Percentiles rank a stretch among this genome's conserved stretches.
Conservation (phyloP, 331 rosid genomes). For the Quercus phellos region DNA sequence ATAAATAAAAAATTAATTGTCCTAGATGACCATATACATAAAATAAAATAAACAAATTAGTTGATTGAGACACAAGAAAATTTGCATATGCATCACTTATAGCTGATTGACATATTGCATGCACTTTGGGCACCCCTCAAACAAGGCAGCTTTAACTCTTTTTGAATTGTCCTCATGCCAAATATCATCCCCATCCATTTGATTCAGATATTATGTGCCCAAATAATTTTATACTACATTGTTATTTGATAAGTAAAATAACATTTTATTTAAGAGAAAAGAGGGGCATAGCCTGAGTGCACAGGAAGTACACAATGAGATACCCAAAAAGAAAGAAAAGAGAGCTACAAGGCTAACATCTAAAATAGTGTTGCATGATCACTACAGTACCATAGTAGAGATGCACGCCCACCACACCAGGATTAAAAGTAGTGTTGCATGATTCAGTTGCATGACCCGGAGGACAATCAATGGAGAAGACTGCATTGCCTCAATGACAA, state of each 20-base stretch:
- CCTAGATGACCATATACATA: not conserved
- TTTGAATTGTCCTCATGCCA: not conserved
- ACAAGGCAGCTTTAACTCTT: not conserved
- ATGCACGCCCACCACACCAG: no score
- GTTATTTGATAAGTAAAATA: no score
- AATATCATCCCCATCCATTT: not conserved
- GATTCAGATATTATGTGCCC: not conserved
- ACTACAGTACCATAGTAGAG: no score
- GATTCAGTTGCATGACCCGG: not conserved
- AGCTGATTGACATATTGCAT: not conserved
- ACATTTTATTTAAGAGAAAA: no score
- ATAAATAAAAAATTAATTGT: not conserved
- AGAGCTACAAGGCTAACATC: no score
- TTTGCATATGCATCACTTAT: not conserved
- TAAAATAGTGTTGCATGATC: no score
- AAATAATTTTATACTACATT: no score
- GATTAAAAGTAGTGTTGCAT: no score
- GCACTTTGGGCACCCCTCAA: not conserved
- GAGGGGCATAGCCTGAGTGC: no score
- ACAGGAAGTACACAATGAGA: no score
- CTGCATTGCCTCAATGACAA: not conserved
- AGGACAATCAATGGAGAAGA: not conserved
- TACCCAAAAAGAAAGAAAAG: no score
- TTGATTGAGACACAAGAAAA: not conserved
- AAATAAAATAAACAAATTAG: not conserved